Evolutionary conservation across 805 yeast species (phyloP).

Genomic region (Saccharomycopsis vini): DNA sequence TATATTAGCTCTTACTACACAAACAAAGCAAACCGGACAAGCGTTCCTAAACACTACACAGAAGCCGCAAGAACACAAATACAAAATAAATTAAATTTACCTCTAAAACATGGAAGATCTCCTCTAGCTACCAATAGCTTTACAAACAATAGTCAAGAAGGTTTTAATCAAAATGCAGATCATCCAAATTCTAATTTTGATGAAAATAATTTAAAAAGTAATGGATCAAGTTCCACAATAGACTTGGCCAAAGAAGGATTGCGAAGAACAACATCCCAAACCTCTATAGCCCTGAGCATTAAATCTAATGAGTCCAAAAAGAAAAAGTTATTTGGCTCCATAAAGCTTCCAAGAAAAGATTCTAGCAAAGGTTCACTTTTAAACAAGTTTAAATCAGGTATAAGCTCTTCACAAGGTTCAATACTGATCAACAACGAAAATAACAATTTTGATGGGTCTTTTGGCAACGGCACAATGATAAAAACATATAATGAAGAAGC

Average conservation of each 20-base stretch:
- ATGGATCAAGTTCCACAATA: no score
- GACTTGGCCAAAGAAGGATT: no score
- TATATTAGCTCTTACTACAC: conserved; percentile 11
- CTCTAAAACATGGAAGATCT: conserved; percentile 25
- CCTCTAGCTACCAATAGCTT: conserved; percentile 20
- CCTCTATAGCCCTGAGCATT: no score
- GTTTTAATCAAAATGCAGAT: not conserved
- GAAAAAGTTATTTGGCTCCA: not conserved
- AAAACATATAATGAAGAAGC: not conserved
- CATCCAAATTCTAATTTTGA: not conserved
- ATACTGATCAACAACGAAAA: no score
- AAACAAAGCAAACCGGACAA: not conserved
- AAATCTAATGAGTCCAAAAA: not conserved
- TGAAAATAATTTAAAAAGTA: no score
- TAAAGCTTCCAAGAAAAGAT: not conserved
- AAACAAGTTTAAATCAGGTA: not conserved
- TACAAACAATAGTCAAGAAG: not conserved
- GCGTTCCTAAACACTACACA: conserved; percentile 26
- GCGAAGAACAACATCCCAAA: no score
- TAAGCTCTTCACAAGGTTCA: no score
- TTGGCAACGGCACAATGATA: not conserved
- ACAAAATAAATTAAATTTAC: conserved; percentile 21
- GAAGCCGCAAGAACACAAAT: conserved; percentile 26
- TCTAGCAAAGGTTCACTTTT: not conserved
- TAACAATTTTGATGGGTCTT: no score